phyloP scores from a whole-genome alignment of 208 protist genomes.

The Wallacemonas collosoma region DNA sequence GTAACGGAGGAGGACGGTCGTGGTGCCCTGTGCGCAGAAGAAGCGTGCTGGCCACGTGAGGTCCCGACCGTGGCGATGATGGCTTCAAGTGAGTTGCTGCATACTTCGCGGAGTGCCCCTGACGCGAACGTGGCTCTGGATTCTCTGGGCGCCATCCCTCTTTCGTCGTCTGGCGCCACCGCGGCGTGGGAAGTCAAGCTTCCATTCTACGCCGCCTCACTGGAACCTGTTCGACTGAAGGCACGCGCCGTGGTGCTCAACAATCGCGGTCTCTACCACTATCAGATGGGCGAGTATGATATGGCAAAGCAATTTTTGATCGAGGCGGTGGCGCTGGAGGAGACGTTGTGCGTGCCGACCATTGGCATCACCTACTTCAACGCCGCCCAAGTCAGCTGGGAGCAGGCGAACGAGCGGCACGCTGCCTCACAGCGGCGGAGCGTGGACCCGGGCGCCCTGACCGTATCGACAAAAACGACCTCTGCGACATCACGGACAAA shows the following conservation, averaged over 20 bases:
- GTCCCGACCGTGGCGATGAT: too few relatives aligned
- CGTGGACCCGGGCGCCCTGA: background rate
- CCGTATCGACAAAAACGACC: background rate
- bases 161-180: background rate
- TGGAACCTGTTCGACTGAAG: slow-evolving; percentile 41
- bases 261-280: slow-evolving; percentile 88
- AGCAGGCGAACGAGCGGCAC: slow-evolving; percentile 27
- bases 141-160: too few relatives aligned
- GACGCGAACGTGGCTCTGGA: too few relatives aligned
- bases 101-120: too few relatives aligned
- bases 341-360: slow-evolving; percentile 45
- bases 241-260: slow-evolving; percentile 57
- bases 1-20: background rate
- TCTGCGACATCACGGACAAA: background rate
- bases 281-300: slow-evolving; percentile 72
- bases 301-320: slow-evolving; percentile 50
- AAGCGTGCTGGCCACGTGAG: too few relatives aligned
- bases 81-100: too few relatives aligned
- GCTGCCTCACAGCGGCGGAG: background rate
- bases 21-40: too few relatives aligned
- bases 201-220: slow-evolving; percentile 55
- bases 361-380: slow-evolving; percentile 86
- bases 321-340: slow-evolving; percentile 56
- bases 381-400: slow-evolving; percentile 66
- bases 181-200: slow-evolving; percentile 41